Conservation (phyloP, 257 asterid species). For the Ligustrum vulgare region DNA sequence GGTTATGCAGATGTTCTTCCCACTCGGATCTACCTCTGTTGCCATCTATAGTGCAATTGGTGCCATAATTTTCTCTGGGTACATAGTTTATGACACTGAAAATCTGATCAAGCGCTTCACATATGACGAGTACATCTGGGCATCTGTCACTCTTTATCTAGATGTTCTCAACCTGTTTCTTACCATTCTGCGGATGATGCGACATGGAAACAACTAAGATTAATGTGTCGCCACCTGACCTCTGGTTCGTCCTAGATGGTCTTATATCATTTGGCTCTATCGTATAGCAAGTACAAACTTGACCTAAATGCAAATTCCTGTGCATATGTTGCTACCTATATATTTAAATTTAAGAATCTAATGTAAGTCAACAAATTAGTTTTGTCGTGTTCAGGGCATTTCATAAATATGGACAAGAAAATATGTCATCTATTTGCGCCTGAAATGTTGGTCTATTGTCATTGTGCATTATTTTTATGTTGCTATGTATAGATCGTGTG, state of each 20-base stretch:
- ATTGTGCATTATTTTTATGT: too few relatives aligned
- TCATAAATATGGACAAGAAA: background rate
- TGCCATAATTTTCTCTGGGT: slow-evolving; percentile 91
- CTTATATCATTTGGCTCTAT: slow-evolving; percentile 20
- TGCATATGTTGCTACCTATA: slow-evolving; percentile 27
- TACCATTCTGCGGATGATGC: slow-evolving; percentile 81
- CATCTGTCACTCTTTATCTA: slow-evolving; percentile 89
- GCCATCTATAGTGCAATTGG: slow-evolving; percentile 77
- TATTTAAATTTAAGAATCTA: too few relatives aligned
- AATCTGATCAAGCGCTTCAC: slow-evolving; percentile 95
- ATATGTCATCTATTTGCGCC: background rate
- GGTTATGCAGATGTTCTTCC: slow-evolving; percentile 73
- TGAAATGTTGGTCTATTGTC: background rate
- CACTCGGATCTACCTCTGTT: slow-evolving; percentile 68
- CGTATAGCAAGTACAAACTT: slow-evolving; percentile 18
- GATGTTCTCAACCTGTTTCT: slow-evolving; percentile 93
- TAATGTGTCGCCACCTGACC: slow-evolving; percentile 5
- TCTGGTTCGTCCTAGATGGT: slow-evolving; percentile 16
- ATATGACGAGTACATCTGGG: slow-evolving; percentile 97
- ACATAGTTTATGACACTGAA: slow-evolving; percentile 80
- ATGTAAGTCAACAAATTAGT: too few relatives aligned
- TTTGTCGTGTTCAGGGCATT: background rate
- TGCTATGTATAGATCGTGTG: too few relatives aligned
- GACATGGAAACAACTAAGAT: slow-evolving; percentile 67
- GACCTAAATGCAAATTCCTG: slow-evolving; percentile 29